phyloP scores from a whole-genome alignment of 352 stramenopile genomes.

The Paralagenidium karlingii region DNA sequence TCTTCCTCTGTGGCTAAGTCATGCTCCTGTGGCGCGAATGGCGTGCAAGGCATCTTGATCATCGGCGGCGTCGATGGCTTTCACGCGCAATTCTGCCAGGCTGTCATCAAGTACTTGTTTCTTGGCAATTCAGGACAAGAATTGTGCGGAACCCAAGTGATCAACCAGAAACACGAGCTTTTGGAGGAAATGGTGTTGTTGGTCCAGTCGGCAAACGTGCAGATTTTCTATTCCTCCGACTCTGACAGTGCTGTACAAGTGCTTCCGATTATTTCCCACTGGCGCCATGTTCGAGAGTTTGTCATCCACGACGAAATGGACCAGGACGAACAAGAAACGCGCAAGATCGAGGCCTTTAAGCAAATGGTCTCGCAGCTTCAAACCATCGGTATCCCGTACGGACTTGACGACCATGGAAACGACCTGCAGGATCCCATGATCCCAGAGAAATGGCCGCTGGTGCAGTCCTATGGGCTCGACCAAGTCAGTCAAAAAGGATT shows the following conservation, averaged over 20 bases:
- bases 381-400: conserved; percentile 46
- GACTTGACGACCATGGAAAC: conserved; percentile 9
- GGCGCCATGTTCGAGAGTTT: conserved; percentile 50
- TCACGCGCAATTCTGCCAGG: conserved; percentile 44
- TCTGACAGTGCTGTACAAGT: conserved; percentile 45
- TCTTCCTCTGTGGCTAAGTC: too few species aligned
- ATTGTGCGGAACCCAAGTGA: conserved; percentile 58
- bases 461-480: conserved; percentile 59
- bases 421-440: conserved; percentile 41
- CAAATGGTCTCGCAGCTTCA: conserved; percentile 32
- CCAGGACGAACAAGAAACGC: conserved; percentile 43
- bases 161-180: conserved; percentile 42
- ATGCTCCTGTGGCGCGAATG: not conserved
- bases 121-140: conserved; percentile 55
- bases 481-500: conserved; percentile 30
- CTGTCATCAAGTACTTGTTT: conserved; percentile 65
- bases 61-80: conserved; percentile 60
- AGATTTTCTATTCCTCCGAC: conserved; percentile 56
- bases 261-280: conserved; percentile 52
- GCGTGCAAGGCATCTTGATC: conserved; percentile 41
- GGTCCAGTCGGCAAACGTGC: conserved; percentile 18
- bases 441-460: conserved; percentile 58
- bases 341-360: conserved; percentile 57
- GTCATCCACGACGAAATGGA: conserved; percentile 54
- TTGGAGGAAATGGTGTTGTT: conserved; percentile 64